phyloP scores from a whole-genome alignment of 2,329 filamentous ascomycete genomes.

The Scolecobasidium constrictum region DNA sequence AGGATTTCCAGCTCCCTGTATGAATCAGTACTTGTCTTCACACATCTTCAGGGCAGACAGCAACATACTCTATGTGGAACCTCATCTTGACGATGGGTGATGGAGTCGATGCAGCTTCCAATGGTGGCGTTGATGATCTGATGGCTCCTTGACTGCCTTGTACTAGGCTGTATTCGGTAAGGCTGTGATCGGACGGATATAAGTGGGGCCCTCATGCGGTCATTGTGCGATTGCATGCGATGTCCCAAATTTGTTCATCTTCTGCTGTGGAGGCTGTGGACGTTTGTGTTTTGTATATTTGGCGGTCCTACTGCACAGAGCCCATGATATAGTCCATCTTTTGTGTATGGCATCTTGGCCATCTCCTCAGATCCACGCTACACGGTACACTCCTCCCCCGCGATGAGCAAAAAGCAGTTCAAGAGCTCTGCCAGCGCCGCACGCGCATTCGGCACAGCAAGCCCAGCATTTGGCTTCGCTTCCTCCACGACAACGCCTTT shows the following conservation, averaged over 20 bases:
- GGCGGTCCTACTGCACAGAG: too few species aligned
- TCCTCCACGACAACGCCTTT: conserved; percentile 29
- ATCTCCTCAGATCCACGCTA: too few species aligned
- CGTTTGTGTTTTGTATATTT: too few species aligned
- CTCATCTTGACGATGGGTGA: conserved; percentile 46
- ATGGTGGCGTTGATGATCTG: background rate
- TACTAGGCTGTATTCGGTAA: background rate
- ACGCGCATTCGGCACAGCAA: conserved; percentile 26
- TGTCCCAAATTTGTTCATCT: too few species aligned
- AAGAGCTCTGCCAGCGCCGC: conserved; percentile 11
- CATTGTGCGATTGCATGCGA: background rate
- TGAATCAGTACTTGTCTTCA: conserved; percentile 2
- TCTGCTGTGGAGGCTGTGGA: too few species aligned
- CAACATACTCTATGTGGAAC: conserved; percentile 61
- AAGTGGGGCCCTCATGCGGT: background rate
- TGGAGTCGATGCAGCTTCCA: background rate
- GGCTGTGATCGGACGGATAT: conserved; percentile 4
- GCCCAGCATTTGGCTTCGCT: conserved; percentile 29
- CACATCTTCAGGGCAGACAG: background rate
- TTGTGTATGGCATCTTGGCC: too few species aligned
- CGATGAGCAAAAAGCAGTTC: conserved; percentile 11
- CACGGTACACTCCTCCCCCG: too few species aligned
- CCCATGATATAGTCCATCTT: too few species aligned
- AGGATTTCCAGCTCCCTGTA: conserved; percentile 50
- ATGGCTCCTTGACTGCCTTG: conserved; percentile 1